These are phyloP conservation scores for Collybia mongolica DNA, from an alignment of 768 basidiomycete genomes.

Conservation along the genomic window DNA sequence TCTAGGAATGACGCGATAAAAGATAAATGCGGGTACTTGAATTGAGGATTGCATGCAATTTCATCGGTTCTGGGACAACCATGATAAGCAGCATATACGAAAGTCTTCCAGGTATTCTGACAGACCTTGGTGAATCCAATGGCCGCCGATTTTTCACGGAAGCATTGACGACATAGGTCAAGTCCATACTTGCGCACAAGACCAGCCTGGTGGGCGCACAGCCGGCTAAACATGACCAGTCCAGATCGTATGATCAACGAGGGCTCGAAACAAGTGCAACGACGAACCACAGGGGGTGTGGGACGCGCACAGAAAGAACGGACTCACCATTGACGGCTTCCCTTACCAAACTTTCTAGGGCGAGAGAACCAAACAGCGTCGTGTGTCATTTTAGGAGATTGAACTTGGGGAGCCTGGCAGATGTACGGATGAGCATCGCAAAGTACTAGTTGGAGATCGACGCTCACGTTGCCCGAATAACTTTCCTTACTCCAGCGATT, in stretches of 20 bases:
- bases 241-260: background rate
- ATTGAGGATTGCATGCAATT: constrained; percentile 1
- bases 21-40: background rate
- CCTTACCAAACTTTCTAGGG: constrained; percentile 94
- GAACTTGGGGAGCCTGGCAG: constrained; percentile 16
- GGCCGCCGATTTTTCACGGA: constrained; percentile 91
- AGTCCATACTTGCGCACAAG: constrained; percentile 97
- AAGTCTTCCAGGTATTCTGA: background rate
- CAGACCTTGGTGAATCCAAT: constrained; percentile 93
- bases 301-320: background rate
- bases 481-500: constrained; percentile 13
- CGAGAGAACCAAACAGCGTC: constrained; percentile 98
- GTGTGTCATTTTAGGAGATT: constrained; percentile 79
- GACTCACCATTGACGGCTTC: constrained; percentile 89
- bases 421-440: background rate
- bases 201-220: constrained; percentile 96
- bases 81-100: background rate
- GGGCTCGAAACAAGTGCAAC: background rate
- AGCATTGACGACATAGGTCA: constrained; percentile 97
- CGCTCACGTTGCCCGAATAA: constrained; percentile 28
- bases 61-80: constrained; percentile 44
- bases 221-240: constrained; percentile 58
- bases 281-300: background rate
- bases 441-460: constrained; percentile 3
- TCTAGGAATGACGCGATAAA: background rate